Evolutionary conservation across 345 rosid species (phyloP).

Genomic region (Moricandia moricandioides): DNA sequence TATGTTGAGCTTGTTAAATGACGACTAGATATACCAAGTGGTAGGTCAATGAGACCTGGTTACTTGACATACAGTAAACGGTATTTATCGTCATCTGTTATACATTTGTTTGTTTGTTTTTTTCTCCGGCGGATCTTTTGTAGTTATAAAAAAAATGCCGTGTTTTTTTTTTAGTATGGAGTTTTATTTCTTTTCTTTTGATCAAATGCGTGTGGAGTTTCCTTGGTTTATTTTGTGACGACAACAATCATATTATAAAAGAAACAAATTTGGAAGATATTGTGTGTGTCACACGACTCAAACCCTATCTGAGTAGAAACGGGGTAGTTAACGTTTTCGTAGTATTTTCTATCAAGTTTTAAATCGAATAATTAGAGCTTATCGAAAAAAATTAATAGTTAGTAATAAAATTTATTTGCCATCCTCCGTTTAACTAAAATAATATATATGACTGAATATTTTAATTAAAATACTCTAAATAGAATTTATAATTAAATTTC

Average conservation of each 20-base stretch:
- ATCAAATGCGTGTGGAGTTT: too few relatives aligned
- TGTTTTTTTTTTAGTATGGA: too few relatives aligned
- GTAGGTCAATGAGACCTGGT: conserved; percentile 7
- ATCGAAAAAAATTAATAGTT: too few relatives aligned
- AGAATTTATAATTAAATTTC: too few relatives aligned
- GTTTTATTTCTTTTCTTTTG: too few relatives aligned
- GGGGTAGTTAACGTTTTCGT: not conserved
- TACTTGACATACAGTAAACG: not conserved
- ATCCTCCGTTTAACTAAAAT: too few relatives aligned
- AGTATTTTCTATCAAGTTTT: not conserved
- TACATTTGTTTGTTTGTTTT: conserved; percentile 22
- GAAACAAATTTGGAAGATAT: not conserved
- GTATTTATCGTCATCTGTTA: conserved; percentile 8
- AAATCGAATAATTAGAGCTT: too few relatives aligned
- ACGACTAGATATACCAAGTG: not conserved
- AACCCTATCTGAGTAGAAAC: not conserved
- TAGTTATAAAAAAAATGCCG: not conserved
- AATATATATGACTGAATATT: too few relatives aligned
- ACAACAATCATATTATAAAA: not conserved
- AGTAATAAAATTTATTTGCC: too few relatives aligned
- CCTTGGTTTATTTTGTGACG: not conserved
- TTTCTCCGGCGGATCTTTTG: not conserved
- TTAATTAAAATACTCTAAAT: too few relatives aligned
- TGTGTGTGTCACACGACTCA: not conserved
- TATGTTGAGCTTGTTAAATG: conserved; percentile 24